Base-by-base conservation (phyloP, 805 yeast genomes). In the Lipomyces lipofer region DNA sequence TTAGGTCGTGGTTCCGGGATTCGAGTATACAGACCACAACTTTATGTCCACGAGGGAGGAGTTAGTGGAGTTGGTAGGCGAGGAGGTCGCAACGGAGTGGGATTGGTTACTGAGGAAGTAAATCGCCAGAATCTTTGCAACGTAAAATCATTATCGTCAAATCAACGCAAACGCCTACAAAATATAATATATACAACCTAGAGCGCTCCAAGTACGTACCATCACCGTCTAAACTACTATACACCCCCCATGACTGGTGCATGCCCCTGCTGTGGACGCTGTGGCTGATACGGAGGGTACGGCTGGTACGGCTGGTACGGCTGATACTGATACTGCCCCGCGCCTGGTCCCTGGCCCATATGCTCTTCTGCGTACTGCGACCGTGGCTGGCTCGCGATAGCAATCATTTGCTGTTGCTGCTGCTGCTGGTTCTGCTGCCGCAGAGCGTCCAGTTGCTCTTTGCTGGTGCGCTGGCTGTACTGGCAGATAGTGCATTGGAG, bases 1-100 rank as follows among this genome's bases (percentile, higher is more conserved):
- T 63, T 83, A 80, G 59, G 81, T 81, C 19, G 85, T 81, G 17
- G 82, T 80, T 10, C 85, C 85, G 4, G 85, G 85, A 0, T 81
- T 81, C 62, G 84, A 81, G 51, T 81, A 73, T 58, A 74, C 72
- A 10, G 85, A 81, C 58, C 83, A 79, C 58, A 65, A 68, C 42
- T 78, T 78, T 62, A 69, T 80, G 71, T 59, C 69, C 9, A 67
- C 70, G 13, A 43, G 54, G 12, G 54, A 56, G 13, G 61, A 58
- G 17, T 52, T 59, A 19, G 67, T 69, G 1, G 70, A 67, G 24
- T 64, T 79, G 38, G 58, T 44, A 1, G 82, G 80, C 7, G 60
- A 62, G 13, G 67, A 69, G 15, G 67, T 63, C 27, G 75, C 79
- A 0, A 56, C 65, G 13, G 65, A 67, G 19, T 57, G 76, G 56